Base-by-base conservation (phyloP, 2,329 filamentous ascomycete species). In the Cadophora sp. region DNA sequence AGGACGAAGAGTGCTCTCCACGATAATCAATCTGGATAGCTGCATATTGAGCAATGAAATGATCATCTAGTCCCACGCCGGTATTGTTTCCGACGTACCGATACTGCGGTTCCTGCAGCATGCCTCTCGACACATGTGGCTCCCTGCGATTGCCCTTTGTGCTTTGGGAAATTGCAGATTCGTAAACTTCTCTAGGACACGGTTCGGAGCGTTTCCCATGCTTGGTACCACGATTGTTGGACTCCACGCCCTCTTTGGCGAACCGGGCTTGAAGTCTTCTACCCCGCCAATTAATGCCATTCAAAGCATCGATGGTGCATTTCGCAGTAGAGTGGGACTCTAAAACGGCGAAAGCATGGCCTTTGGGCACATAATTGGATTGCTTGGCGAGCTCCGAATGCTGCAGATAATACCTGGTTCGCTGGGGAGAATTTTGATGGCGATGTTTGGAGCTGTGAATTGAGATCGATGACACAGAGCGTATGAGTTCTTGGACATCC, bases 331-430 rank as follows among this genome's bases (percentile, higher is more conserved):
- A 3, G 30, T 69, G 53, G 8, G 65, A 67, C 27, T 66, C 55
- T 14, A 73, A 69, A 1, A 68, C 55, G 1, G 66, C 63, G 30
- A 75, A 73, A 0, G 73, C 72, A 43, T 74, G 70, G 4, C 64
- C 66, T 30, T 67, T 70, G 1, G 64, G 65, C 22, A 50, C 66
- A 1, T 68, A 68, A 7, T 68, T 61, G 4, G 64, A 48, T 11
- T 70, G 48, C 22, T 55, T 64, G 7, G 64, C 66, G 1, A 73
- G 66, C 9, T 71, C 66, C 11, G 73, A 39, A 16, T 41, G 41
- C 39, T 66, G 50, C 9, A 72, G 16, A 30, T 65, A 27, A 56
- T 45, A 22, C 20, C 45, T 18, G 18, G 47, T 56, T 30, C 39
- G 51, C 18, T 59, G 36, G 18, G 41, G 20, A 7, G 27, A 7